These are phyloP conservation scores for Panicum hallii DNA, from an alignment of 202 grass and related monocot species.

Conservation along the genomic window DNA sequence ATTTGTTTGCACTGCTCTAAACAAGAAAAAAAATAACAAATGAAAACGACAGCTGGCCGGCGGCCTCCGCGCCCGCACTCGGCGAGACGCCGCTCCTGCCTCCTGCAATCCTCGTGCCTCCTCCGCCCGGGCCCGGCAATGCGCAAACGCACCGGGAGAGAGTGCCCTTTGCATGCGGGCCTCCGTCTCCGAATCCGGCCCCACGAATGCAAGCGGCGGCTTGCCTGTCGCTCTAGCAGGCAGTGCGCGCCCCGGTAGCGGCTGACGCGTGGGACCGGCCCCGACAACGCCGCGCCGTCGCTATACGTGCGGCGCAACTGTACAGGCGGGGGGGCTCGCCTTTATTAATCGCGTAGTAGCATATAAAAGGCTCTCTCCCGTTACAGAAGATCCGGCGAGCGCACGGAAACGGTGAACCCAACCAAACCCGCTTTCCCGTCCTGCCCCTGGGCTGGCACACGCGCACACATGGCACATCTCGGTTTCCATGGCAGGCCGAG, in stretches of 20 bases:
- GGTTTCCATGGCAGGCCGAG: neutral
- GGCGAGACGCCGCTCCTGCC: too few species aligned
- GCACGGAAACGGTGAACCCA: neutral
- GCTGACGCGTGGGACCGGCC: neutral
- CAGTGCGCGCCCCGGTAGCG: neutral
- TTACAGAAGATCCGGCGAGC: constrained; percentile 38
- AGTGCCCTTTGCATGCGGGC: constrained; percentile 6
- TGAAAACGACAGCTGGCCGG: too few species aligned
- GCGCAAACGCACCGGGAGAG: neutral
- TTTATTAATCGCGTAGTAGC: neutral
- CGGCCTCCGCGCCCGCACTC: too few species aligned
- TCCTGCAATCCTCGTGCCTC: too few species aligned
- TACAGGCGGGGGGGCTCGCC: neutral
- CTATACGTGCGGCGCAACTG: constrained; percentile 11
- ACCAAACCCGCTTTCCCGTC: neutral
- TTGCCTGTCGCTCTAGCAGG: constrained; percentile 19
- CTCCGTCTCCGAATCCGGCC: neutral
- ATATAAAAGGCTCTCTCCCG: neutral
- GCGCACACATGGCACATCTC: constrained; percentile 10
- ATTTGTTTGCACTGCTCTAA: too few species aligned
- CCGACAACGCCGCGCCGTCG: constrained; percentile 5
- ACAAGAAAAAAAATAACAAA: too few species aligned
- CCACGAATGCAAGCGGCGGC: neutral
- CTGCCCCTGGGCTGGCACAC: neutral
- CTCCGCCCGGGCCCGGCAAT: too few species aligned